Base-by-base conservation (phyloP, 177 flowering plant genomes). In the Vitis hybrid region DNA sequence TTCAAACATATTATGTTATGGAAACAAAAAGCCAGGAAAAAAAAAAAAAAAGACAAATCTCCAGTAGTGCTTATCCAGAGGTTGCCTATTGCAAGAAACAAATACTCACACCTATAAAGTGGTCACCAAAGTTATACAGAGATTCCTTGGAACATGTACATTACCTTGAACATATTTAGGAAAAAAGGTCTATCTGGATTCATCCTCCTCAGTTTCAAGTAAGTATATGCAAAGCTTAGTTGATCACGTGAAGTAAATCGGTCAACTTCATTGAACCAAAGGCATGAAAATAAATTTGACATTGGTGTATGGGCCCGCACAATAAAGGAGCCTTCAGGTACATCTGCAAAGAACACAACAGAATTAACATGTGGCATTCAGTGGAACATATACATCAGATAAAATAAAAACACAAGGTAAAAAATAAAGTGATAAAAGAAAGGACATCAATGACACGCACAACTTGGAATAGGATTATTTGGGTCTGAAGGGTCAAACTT, bases 211-310 rank as follows among this genome's bases (percentile, higher is more conserved):
- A 95, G 66, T 72, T 93, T 95, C 79, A 93, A 79, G 81, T 77
- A 95, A 45, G 99, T 90, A 74, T 91, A 93, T 48, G 91, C 99
- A 79, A 95, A 95, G 78, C 98, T 93, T 55, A 95, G 82, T 74
- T 93, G 99, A 81, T 95, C 98, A 61, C 98, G 92, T 34, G 99
- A 89, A 12, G 99, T 95, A 71, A 95, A 95, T 20, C 93, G 90
- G 74, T 93, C 88, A 71, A 95, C 97, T 82, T 95, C 97, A 61
- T 93, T 95, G 80, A 95, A 95, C 99, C 99, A 95, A 64, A 93
- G 91, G 77, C 99, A 93, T 11, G 99, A 93, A 80, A 95, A 95
- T 70, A 95, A 78, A 77, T 95, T 93, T 66, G 99, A 93, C 94
- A 91, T 93, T 26, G 98, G 94, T 63, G 99, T 86, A 74, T 95